Evolutionary conservation across 257 asterid genomes (phyloP), one percentile per base, ranked within the genome.

Genomic region (Scutellaria barbata): DNA sequence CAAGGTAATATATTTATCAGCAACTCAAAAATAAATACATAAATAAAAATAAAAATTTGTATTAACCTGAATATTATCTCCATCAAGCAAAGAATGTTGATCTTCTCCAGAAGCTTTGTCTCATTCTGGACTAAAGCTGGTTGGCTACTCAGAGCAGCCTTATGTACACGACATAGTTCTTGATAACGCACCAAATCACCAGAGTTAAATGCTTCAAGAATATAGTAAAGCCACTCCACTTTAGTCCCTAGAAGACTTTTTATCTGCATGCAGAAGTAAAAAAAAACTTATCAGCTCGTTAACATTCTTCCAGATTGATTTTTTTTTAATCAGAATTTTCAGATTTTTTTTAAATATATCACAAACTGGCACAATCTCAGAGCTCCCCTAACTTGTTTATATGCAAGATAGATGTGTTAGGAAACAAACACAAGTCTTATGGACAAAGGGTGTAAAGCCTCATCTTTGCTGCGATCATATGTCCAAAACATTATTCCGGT

Each of bases 31-130:
- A 39, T 62, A n/a, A 8, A 41, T 10, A 51, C 40, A 11, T 18
- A 52, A 18, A 48, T 9, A 63, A 20, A 20, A 30, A 1, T 4
- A 2, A 30, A 30, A 30, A 30, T 53, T 0, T 7, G 6, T 17
- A 37, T 6, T 68, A 61, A 95, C 99, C 98, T 89, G 92, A 95
- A 89, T 61, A 92, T 92, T 61, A 88, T 95, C 76, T 95, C 99
- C 98, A 95, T 95, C 86, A 95, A 86, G 79, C 97, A 87, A 58
- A 95, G 97, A 74, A 95, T 95, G 85, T 95, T 95, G 71, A 95
- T 92, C 86, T 95, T 95, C 82, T 89, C 99, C 72, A 92, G 85
- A 80, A 95, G 97, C 69, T 83, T 95, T 63, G 84, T 89, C 92
- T 90, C 99, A 75, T 95, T 92, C 84, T 88, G 90, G 77, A 89